These are phyloP conservation scores for Salix suchowensis DNA, from an alignment of 345 rosid genomes.

Conservation along the genomic window DNA sequence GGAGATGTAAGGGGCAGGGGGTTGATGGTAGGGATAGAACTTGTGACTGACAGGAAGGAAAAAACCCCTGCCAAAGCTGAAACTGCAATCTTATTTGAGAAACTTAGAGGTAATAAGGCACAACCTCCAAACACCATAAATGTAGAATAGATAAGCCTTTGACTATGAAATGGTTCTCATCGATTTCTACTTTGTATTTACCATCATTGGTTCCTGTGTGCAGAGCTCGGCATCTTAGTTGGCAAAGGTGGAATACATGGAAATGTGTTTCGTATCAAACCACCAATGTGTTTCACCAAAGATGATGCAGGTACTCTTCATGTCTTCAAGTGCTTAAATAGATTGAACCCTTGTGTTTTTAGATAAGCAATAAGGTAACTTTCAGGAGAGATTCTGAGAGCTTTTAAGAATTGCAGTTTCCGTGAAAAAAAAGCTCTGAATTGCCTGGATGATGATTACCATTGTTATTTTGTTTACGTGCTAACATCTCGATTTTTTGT, in stretches of 20 bases:
- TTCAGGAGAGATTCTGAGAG: not conserved
- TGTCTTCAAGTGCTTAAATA: not conserved
- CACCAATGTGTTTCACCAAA: constrained; percentile 92
- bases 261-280: constrained; percentile 81
- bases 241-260: constrained; percentile 96
- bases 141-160: not conserved
- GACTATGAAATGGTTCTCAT: not conserved
- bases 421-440: not conserved
- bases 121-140: not conserved
- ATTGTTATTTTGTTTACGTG: not conserved
- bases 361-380: not conserved
- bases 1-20: constrained; percentile 97
- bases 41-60: constrained; percentile 68
- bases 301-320: constrained; percentile 75
- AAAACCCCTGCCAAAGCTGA: constrained; percentile 90
- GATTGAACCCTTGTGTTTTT: not conserved
- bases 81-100: constrained; percentile 69
- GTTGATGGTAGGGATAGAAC: constrained; percentile 79
- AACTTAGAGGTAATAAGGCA: constrained; percentile 57
- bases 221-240: constrained; percentile 71
- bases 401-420: not conserved
- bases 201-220: constrained; percentile 9
- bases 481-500: not conserved
- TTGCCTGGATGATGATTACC: not conserved
- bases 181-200: not conserved